A percentile compares a stretch with the other conserved stretches of the same genome.
Conservation (phyloP, 257 asterid species). For the Dorcoceras hygrometricum region DNA sequence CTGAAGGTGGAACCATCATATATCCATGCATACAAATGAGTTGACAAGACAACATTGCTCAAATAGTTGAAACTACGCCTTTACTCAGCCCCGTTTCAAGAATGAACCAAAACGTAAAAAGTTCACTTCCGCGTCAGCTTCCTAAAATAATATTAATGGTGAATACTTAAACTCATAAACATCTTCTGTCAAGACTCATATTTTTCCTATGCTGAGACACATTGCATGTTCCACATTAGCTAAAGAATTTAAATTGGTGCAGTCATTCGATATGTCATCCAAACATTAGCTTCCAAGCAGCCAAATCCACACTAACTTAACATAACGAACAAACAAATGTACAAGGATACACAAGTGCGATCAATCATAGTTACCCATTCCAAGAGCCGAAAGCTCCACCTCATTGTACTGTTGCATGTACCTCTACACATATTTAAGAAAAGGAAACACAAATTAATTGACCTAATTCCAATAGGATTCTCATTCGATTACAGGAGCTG, state of each 20-base stretch:
- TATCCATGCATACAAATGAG: not conserved
- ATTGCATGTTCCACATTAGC: not conserved
- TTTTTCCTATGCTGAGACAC: not conserved
- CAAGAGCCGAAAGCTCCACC: constrained; percentile 89
- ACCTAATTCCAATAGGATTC: not conserved
- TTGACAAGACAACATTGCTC: not conserved
- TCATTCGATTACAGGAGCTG: not conserved
- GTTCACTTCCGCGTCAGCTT: too few species aligned
- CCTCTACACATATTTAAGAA: constrained; percentile 41
- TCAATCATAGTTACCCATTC: constrained; percentile 61
- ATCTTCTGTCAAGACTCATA: not conserved
- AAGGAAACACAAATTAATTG: constrained; percentile 18
- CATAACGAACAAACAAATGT: not conserved
- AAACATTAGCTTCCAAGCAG: not conserved
- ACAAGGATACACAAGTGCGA: constrained; percentile 6
- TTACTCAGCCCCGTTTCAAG: not conserved
- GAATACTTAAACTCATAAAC: not conserved
- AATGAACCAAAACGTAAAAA: too few species aligned
- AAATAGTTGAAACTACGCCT: not conserved
- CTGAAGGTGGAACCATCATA: not conserved
- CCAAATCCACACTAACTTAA: not conserved
- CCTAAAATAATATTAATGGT: not conserved
- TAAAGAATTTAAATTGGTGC: not conserved
- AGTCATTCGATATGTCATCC: not conserved
- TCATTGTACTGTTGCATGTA: constrained; percentile 77